These are phyloP conservation scores for Leonotis leonurus DNA, from an alignment of 257 asterid genomes.

Conservation along the genomic window DNA sequence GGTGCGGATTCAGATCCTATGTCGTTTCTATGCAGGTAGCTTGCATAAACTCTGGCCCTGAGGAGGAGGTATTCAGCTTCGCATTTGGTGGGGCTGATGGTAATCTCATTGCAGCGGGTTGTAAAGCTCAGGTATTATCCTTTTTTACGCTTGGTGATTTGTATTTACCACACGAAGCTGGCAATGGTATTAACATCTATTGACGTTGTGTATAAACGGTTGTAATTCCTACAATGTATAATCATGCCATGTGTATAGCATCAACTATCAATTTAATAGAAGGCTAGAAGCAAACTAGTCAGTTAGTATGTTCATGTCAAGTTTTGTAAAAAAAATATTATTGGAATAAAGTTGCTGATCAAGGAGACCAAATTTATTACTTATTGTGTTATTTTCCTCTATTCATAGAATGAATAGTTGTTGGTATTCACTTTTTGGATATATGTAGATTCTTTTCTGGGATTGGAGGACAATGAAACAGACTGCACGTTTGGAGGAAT, in stretches of 20 bases:
- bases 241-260: too few species aligned
- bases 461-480: conserved; percentile 82
- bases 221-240: neutral
- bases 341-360: neutral
- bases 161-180: neutral
- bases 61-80: conserved; percentile 81
- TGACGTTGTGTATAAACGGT: neutral
- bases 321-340: neutral
- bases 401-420: neutral
- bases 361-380: neutral
- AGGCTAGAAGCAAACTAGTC: neutral
- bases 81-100: conserved; percentile 73
- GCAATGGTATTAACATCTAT: neutral
- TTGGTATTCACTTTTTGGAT: neutral
- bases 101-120: conserved; percentile 82
- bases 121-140: conserved; percentile 55
- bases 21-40: conserved; percentile 47
- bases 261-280: too few species aligned
- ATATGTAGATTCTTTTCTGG: conserved; percentile 64
- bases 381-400: neutral
- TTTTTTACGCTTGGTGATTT: neutral
- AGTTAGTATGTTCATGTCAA: neutral
- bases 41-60: conserved; percentile 47
- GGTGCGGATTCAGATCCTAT: neutral
- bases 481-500: conserved; percentile 79